Conservation (phyloP, 2,329 filamentous ascomycete genomes). For the Dothideomycetidae sp. region DNA sequence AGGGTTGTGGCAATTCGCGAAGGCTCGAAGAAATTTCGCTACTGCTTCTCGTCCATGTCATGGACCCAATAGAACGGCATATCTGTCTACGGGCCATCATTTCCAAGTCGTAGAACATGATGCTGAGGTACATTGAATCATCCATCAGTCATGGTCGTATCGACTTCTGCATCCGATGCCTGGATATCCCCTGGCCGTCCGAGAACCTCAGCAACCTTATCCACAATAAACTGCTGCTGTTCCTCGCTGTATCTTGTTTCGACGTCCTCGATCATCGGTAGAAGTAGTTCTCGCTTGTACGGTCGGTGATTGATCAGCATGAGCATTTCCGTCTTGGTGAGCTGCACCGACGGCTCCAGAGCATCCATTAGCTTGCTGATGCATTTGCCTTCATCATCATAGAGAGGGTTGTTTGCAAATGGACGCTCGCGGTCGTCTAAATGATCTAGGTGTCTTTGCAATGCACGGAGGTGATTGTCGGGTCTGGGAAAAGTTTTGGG, state of each 20-base stretch:
- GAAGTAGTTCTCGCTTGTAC: constrained; percentile 19
- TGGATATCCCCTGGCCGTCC: constrained; percentile 1
- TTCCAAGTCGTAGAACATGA: no score
- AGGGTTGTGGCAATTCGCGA: no score
- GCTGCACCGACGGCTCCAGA: constrained; percentile 19
- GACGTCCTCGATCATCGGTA: constrained; percentile 24
- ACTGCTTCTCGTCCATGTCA: no score
- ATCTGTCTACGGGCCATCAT: no score
- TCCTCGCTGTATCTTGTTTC: constrained; percentile 21
- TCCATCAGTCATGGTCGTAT: constrained; percentile 1
- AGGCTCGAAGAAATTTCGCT: no score
- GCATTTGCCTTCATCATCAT: constrained; percentile 16
- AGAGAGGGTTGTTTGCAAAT: constrained; percentile 15
- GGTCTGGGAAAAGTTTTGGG: constrained; percentile 16
- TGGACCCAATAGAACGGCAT: no score
- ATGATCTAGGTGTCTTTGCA: constrained; percentile 12
- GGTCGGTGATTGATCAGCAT: constrained; percentile 23
- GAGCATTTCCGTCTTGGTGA: constrained; percentile 23
- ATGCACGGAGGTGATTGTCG: constrained; percentile 18
- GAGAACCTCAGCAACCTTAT: constrained; percentile 16
- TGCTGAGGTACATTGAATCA: no score
- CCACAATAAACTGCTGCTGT: constrained; percentile 20
- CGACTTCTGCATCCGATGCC: background rate
- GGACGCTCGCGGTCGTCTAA: constrained; percentile 13
- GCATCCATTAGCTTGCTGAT: constrained; percentile 15